Base-by-base conservation (phyloP, 2,329 filamentous ascomycete genomes). In the Clarireedia monteithiana region DNA sequence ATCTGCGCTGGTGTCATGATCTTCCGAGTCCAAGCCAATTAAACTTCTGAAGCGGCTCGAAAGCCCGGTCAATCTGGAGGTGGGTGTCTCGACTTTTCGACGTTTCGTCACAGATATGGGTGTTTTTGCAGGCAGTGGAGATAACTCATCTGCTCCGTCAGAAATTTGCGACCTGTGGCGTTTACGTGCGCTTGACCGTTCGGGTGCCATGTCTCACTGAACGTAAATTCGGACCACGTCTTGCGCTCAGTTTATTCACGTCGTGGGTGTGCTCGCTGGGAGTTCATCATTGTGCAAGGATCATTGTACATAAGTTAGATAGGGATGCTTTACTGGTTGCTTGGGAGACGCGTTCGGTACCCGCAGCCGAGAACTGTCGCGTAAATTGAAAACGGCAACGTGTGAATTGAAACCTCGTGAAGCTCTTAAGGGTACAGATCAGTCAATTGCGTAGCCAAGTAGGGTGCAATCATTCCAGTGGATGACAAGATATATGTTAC, bases 141-240 rank as follows among this genome's bases (percentile, higher is more conserved):
- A 53, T 47, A 53, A 53, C 48, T 56, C 54, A 39, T 56, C 50
- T 1, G 34, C 42, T 36, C 47, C 42, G 5, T 50, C 47, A 40
- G 54, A 53, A 34, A 53, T 46, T 20, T 20, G 54, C 48, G 54
- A 48, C 47, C 54, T 56, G 26, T 38, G 42, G 23, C 54, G 54
- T 24, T 56, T 56, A 23, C 54, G 49, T 48, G 54, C 48, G 45
- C 49, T 53, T 48, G 20, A 39, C 40, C 44, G 38, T 55, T 17
- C n/a, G 5, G 20, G 47, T 36, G 53, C 7, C 53, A 55, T 55
- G 3, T 34, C 30, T 34, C 9, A 12, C 10, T 34, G 10, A 4
- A 12, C 10, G 9, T 12, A 9, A 34, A 34, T 34, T 34, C 12
- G 30, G 30, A 34, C 30, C 10, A 34, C 30, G 30, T 34, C 10